A percentile compares a stretch with the other conserved stretches of the same genome.
Evolutionary conservation across 805 yeast genomes (phyloP).

Genomic region (Wickerhamiella sorbophila): DNA sequence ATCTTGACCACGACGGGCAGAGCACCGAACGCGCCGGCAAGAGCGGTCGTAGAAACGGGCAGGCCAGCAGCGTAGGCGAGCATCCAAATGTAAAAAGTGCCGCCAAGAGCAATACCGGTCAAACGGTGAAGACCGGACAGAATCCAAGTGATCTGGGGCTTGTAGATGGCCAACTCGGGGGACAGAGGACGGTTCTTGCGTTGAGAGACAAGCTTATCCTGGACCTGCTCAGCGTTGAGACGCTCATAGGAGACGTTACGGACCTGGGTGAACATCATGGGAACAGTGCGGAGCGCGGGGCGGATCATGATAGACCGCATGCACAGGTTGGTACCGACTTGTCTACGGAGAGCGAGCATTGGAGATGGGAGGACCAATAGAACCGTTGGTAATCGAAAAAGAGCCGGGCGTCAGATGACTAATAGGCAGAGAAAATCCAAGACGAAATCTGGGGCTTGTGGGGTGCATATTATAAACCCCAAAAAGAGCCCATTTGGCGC

Average conservation of each 20-base stretch:
- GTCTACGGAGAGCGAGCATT: neutral
- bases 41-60: constrained; percentile 35
- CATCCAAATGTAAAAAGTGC: constrained; percentile 64
- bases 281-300: neutral
- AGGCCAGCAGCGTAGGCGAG: constrained; percentile 62
- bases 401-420: no score
- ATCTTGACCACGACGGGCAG: constrained; percentile 52
- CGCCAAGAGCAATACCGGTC: constrained; percentile 72
- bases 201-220: constrained; percentile 60
- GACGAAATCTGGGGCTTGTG: no score
- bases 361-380: neutral
- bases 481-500: no score
- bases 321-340: neutral
- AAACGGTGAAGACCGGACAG: constrained; percentile 76
- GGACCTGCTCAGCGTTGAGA: constrained; percentile 49
- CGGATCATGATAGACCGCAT: neutral
- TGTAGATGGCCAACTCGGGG: constrained; percentile 79
- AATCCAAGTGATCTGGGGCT: constrained; percentile 78
- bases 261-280: neutral
- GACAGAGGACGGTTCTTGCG: constrained; percentile 79
- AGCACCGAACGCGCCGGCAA: constrained; percentile 43
- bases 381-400: neutral
- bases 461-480: no score
- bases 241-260: constrained; percentile 27
- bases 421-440: no score